Conservation (phyloP, 1,139 yeast genomes). For the Candida tropicalis region DNA sequence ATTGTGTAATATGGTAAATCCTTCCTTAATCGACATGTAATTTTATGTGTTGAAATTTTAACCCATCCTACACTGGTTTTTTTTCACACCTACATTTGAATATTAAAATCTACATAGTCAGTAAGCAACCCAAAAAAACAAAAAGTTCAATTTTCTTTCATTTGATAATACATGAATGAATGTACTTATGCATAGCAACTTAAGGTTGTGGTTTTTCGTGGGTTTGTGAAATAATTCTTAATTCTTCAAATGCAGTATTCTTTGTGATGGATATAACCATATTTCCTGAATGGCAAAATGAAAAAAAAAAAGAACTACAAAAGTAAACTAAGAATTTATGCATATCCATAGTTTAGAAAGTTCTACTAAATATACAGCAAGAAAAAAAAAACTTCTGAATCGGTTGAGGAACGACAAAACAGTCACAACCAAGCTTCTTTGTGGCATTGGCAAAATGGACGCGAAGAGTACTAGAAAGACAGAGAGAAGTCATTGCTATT, state of each 20-base stretch:
- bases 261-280: not conserved
- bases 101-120: too few relatives aligned
- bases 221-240: not conserved
- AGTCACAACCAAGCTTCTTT: too few relatives aligned
- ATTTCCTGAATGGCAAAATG: not conserved
- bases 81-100: too few relatives aligned
- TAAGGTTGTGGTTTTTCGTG: not conserved
- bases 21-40: not conserved
- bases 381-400: not conserved
- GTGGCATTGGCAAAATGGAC: too few relatives aligned
- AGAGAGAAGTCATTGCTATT: too few relatives aligned
- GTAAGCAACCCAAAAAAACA: too few relatives aligned
- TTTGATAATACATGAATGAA: too few relatives aligned
- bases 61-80: not conserved
- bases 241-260: not conserved
- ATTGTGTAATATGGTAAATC: slow-evolving; percentile 5
- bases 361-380: not conserved
- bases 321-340: not conserved
- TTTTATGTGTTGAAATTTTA: not conserved
- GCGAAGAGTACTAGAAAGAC: too few relatives aligned
- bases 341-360: not conserved
- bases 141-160: too few relatives aligned
- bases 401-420: too few relatives aligned
- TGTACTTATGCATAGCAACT: not conserved
- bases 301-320: too few relatives aligned